Evolutionary conservation across 164 flowering plant species (phyloP).

Genomic region (Tinospora cordifolia): DNA sequence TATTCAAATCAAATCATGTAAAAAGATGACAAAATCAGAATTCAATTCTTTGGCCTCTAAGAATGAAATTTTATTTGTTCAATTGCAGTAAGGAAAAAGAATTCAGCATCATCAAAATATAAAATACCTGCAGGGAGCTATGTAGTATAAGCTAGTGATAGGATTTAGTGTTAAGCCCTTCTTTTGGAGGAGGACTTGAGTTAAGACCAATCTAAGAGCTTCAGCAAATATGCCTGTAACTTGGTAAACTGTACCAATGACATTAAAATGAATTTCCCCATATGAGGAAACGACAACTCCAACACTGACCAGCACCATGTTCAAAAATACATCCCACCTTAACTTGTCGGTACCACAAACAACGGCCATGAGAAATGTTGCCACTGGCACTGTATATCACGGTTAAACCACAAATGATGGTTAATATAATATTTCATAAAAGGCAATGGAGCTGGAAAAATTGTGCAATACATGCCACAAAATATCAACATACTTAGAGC

Average conservation of each 20-base stretch:
- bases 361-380: constrained; percentile 93
- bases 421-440: constrained; percentile 4
- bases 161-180: constrained; percentile 94
- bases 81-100: neutral
- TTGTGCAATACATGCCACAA: constrained; percentile 2
- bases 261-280: constrained; percentile 96
- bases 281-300: constrained; percentile 96
- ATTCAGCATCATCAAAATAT: neutral
- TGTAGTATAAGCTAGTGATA: constrained; percentile 90
- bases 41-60: neutral
- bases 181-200: constrained; percentile 97
- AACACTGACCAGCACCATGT: constrained; percentile 94
- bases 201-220: constrained; percentile 94
- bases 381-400: constrained; percentile 86
- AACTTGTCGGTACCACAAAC: constrained; percentile 88
- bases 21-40: neutral
- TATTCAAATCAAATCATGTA: neutral
- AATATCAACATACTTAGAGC: constrained; percentile 70
- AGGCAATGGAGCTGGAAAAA: neutral
- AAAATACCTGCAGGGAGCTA: constrained; percentile 97
- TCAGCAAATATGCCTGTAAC: constrained; percentile 97
- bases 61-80: neutral
- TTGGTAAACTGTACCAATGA: constrained; percentile 91
- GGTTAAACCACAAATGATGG: constrained; percentile 2
- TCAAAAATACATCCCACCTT: constrained; percentile 89